Evolutionary conservation across 192 early-diverging fungal genomes (phyloP), one percentile per base, ranked within the genome.

Genomic region (Linnemannia zychae): DNA sequence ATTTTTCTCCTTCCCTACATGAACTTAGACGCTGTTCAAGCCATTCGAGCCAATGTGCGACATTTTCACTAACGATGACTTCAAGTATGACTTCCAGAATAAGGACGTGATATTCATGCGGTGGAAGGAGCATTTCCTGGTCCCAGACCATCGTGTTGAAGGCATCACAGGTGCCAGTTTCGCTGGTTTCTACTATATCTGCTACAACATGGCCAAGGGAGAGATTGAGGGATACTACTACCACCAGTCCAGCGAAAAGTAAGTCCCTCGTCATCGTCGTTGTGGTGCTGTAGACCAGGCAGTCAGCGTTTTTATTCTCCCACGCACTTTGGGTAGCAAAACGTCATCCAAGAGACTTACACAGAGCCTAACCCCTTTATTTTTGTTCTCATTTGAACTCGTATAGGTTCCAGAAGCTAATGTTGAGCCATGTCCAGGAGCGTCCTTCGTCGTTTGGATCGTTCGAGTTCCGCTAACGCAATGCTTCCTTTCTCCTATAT

Each of bases 61-160:
- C 75, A 72, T 72, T 1, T 90, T 91, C 72, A 83, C 89, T 52
- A 68, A 88, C 36, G 90, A 92, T 37, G 87, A 82, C 36, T 89
- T 90, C 80, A 80, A 83, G 44, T 91, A 91, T 74, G 89, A 90
- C 69, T 89, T 90, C 48, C 49, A 81, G 33, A 76, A 87, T 63
- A 83, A 91, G 86, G 91, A 90, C 78, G 91, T 86, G 52, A 90
- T 97, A 36, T 97, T 96, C 83, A 97, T 97, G 97, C 91, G 97
- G 44, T 97, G 97, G 97, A 97, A 97, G 92, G 97, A 97, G 75
- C 94, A 96, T 84, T 97, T 97, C 80, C 77, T 97, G 50, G 95
- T 97, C 7, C 96, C 97, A 37, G 94, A 97, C 85, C 96, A 97
- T 81, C 88, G 89, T 49, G 92, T 97, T 34, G 92, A 90, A 69